These are phyloP conservation scores for Brassica juncea DNA, from an alignment of 345 rosid genomes.

Conservation along the genomic window DNA sequence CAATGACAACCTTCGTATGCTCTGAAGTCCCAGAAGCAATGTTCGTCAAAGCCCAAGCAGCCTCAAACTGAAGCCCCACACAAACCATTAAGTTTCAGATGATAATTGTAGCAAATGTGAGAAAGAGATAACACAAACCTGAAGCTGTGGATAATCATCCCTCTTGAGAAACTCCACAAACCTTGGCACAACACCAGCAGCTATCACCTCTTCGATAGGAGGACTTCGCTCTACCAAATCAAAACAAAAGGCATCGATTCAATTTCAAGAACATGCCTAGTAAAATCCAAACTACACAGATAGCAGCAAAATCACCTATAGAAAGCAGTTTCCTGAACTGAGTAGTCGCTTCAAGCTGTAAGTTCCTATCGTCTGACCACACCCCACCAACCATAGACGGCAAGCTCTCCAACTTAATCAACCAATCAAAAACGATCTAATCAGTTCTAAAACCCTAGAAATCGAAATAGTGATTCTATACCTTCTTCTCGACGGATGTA, in stretches of 20 bases:
- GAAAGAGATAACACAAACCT: slow-evolving; percentile 48
- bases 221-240: slow-evolving; percentile 67
- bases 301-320: slow-evolving; percentile 47
- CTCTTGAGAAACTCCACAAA: slow-evolving; percentile 80
- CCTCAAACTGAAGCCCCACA: slow-evolving; percentile 60
- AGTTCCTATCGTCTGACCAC: slow-evolving; percentile 54
- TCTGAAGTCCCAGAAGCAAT: slow-evolving; percentile 91
- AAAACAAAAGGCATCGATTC: background rate
- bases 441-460: slow-evolving; percentile 1
- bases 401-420: slow-evolving; percentile 64
- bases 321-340: slow-evolving; percentile 82
- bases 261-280: background rate
- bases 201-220: slow-evolving; percentile 84
- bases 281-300: background rate
- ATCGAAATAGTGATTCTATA: background rate
- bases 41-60: slow-evolving; percentile 93
- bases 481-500: slow-evolving; percentile 68
- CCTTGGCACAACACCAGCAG: slow-evolving; percentile 78
- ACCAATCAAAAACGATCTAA: slow-evolving; percentile 16
- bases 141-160: slow-evolving; percentile 84
- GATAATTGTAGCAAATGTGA: background rate
- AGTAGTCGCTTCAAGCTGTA: slow-evolving; percentile 77
- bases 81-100: background rate
- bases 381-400: slow-evolving; percentile 74
- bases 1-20: slow-evolving; percentile 77